Conservation (phyloP, 805 yeast species). For the Ogataea nakhonphanomensis region DNA sequence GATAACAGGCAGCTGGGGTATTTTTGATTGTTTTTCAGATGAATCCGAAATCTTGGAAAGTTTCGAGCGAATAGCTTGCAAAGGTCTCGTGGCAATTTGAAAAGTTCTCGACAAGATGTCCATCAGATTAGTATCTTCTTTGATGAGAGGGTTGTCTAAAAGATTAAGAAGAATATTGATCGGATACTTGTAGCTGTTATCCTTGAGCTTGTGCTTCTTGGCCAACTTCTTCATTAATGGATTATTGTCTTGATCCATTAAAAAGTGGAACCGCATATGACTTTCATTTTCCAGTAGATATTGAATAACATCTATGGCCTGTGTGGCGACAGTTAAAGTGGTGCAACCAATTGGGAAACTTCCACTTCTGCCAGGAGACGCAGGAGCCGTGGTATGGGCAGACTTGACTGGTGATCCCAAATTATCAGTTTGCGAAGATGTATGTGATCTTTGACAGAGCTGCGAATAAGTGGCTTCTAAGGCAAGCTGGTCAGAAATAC, state of each 20-base stretch:
- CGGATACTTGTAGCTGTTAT: slow-evolving; percentile 58
- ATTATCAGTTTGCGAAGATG: slow-evolving; percentile 3
- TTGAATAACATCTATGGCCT: slow-evolving; percentile 71
- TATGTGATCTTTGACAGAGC: slow-evolving; percentile 48
- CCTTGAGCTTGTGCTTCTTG: slow-evolving; percentile 35
- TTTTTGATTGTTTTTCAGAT: slow-evolving; percentile 18
- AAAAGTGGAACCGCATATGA: slow-evolving; percentile 67
- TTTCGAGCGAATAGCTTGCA: slow-evolving; percentile 45
- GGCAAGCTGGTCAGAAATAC: slow-evolving; percentile 56
- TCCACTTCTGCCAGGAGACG: slow-evolving; percentile 14
- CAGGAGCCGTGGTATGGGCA: slow-evolving; percentile 1
- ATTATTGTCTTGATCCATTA: slow-evolving; percentile 70
- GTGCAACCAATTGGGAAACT: slow-evolving; percentile 59
- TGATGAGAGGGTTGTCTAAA: slow-evolving; percentile 59
- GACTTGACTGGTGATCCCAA: slow-evolving; percentile 7
- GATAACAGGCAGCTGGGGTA: slow-evolving; percentile 53
- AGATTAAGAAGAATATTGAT: slow-evolving; percentile 64
- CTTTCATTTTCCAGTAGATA: slow-evolving; percentile 63
- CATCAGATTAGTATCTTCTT: slow-evolving; percentile 71
- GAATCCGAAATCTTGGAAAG: slow-evolving; percentile 35
- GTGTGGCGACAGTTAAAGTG: slow-evolving; percentile 70
- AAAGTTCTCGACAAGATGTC: slow-evolving; percentile 72
- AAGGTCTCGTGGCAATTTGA: slow-evolving; percentile 73
- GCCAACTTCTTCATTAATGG: slow-evolving; percentile 38
- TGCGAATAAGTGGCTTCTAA: slow-evolving; percentile 61